Evolutionary conservation across 441 rosid genomes (phyloP).

Genomic region (Erodium trifolium): DNA sequence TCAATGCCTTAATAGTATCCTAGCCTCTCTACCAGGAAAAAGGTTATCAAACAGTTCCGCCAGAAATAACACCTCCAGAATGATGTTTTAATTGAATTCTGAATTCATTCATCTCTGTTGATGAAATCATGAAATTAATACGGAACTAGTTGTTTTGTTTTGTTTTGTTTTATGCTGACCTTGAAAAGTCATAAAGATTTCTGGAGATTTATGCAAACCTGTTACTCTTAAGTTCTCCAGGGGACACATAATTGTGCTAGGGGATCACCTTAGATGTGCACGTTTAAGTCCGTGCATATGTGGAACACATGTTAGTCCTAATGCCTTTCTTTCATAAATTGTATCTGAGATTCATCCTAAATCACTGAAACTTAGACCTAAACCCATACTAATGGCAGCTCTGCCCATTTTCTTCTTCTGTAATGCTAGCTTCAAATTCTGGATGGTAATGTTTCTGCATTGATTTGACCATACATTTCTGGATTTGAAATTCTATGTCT

Average conservation of each 20-base stretch:
- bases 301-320: neutral
- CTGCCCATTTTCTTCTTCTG: neutral
- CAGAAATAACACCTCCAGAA: neutral
- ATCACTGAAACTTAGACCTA: neutral
- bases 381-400: neutral
- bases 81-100: constrained; percentile 2
- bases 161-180: neutral
- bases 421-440: neutral
- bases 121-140: neutral
- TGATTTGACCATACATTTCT: neutral
- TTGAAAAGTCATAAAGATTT: neutral
- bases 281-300: neutral
- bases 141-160: neutral
- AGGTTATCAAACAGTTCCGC: neutral
- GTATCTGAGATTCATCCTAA: neutral
- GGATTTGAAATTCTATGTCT: neutral
- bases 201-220: neutral
- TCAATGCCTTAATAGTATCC: neutral
- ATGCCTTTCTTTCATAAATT: neutral
- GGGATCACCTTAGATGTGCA: neutral
- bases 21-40: neutral
- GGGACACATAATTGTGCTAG: neutral
- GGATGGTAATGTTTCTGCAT: neutral
- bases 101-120: neutral
- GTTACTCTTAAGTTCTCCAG: neutral